Evolutionary conservation across 257 asterid species (phyloP).

Genomic region (Jacaranda copaia): DNA sequence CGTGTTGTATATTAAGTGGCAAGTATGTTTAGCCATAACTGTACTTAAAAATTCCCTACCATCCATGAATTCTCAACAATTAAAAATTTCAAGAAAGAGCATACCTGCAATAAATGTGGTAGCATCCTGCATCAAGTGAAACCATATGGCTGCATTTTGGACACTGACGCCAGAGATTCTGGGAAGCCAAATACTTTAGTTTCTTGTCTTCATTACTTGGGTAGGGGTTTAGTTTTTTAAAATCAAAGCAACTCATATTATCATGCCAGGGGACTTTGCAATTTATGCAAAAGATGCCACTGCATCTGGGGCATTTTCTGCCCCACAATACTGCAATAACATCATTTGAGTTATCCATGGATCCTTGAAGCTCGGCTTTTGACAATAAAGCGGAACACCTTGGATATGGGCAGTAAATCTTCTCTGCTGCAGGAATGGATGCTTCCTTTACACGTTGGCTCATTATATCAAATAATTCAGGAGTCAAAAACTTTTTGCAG

Average conservation of each 20-base stretch:
- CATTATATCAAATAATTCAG: conserved; percentile 55
- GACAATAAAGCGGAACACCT: conserved; percentile 63
- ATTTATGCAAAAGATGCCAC: conserved; percentile 52
- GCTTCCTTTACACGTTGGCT: conserved; percentile 61
- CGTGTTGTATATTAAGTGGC: neutral
- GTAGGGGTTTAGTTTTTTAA: conserved; percentile 42
- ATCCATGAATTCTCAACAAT: conserved; percentile 4
- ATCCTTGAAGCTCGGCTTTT: conserved; percentile 42
- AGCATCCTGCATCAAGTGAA: conserved; percentile 69
- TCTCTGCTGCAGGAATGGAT: conserved; percentile 52
- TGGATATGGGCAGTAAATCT: conserved; percentile 64
- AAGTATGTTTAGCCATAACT: neutral
- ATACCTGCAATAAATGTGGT: conserved; percentile 80
- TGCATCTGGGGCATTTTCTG: conserved; percentile 58
- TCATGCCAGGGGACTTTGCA: conserved; percentile 74
- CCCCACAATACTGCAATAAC: neutral
- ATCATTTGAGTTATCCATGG: neutral
- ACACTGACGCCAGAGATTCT: conserved; percentile 69
- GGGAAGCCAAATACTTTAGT: conserved; percentile 57
- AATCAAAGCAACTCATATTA: conserved; percentile 46
- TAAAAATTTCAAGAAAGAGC: conserved; percentile 3
- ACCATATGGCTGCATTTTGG: conserved; percentile 62
- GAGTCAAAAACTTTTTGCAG: conserved; percentile 53
- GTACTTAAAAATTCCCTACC: neutral
- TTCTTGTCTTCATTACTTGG: conserved; percentile 50